Evolutionary conservation across 2,329 filamentous ascomycete genomes (phyloP).

Genomic region (Claviceps africana): DNA sequence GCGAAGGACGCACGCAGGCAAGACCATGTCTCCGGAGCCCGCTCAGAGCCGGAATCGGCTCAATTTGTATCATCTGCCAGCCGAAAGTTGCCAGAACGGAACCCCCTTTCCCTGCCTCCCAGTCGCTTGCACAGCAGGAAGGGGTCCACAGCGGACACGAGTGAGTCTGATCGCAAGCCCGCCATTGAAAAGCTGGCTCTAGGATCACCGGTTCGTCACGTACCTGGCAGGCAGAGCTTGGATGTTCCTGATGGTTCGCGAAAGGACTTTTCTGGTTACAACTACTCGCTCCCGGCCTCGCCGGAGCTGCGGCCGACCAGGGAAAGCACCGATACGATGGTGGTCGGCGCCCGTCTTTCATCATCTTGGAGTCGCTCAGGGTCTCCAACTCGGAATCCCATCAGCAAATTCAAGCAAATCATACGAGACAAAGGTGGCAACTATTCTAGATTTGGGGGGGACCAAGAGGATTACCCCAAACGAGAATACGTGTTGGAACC

Average conservation of each 20-base stretch:
- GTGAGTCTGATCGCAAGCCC: constrained; percentile 24
- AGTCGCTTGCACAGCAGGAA: constrained; percentile 21
- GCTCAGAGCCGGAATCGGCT: constrained; percentile 16
- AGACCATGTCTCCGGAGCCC: constrained; percentile 19
- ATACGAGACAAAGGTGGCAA: constrained; percentile 37
- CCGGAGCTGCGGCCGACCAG: constrained; percentile 35
- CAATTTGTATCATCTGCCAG: constrained; percentile 15
- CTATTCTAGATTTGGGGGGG: constrained; percentile 23
- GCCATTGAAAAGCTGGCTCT: constrained; percentile 10
- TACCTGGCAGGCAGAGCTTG: constrained; percentile 28
- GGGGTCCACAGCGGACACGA: constrained; percentile 25
- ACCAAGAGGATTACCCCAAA: constrained; percentile 18
- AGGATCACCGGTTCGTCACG: constrained; percentile 13
- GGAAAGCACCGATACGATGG: constrained; percentile 34
- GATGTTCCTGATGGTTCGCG: constrained; percentile 29
- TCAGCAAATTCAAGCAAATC: constrained; percentile 40
- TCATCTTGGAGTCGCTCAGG: constrained; percentile 46
- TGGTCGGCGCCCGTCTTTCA: constrained; percentile 49
- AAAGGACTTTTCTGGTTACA: constrained; percentile 27
- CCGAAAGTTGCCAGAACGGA: constrained; percentile 20
- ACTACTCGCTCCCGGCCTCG: constrained; percentile 34
- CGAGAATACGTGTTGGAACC: constrained; percentile 15
- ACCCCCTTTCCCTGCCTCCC: constrained; percentile 12
- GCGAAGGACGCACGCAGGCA: constrained; percentile 36
- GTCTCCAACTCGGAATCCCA: constrained; percentile 49